Evolutionary conservation across 768 basidiomycete genomes (phyloP).

Genomic region (Boletus rubescentipes): DNA sequence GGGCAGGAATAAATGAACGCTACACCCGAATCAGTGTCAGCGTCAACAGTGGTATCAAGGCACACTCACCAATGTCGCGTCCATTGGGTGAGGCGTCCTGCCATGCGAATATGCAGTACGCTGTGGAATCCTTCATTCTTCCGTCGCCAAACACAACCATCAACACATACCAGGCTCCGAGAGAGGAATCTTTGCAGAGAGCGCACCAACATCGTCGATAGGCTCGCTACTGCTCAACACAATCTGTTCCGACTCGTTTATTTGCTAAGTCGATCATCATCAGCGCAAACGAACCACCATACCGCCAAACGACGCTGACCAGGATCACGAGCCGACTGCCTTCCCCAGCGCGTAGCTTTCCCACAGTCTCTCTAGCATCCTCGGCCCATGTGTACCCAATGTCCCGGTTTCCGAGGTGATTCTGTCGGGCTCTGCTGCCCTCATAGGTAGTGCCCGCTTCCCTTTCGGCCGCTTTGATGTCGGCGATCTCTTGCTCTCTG

Average conservation of each 20-base stretch:
- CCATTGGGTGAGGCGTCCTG: constrained; percentile 43
- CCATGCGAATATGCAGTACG: constrained; percentile 71
- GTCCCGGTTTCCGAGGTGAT: constrained; percentile 51
- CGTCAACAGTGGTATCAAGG: not conserved
- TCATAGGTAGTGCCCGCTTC: constrained; percentile 52
- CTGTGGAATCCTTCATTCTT: constrained; percentile 20
- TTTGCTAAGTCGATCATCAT: constrained; percentile 44
- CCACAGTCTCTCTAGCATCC: constrained; percentile 64
- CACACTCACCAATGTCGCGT: constrained; percentile 59
- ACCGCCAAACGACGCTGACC: constrained; percentile 41
- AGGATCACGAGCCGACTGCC: constrained; percentile 59
- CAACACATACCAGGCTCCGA: constrained; percentile 52
- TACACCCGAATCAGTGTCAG: constrained; percentile 29
- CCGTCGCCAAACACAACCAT: not conserved
- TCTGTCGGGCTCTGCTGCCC: constrained; percentile 55
- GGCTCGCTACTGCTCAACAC: constrained; percentile 45
- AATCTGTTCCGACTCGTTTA: constrained; percentile 65
- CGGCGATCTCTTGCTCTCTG: constrained; percentile 79
- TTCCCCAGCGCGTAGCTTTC: constrained; percentile 49
- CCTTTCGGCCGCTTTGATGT: constrained; percentile 76
- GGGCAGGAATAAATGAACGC: constrained; percentile 96
- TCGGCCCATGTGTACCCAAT: constrained; percentile 68
- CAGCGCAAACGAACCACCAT: not conserved
- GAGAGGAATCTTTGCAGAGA: constrained; percentile 51
- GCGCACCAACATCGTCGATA: constrained; percentile 40